Base-by-base conservation (phyloP, 495 filamentous ascomycete species). In the Lasiosphaeria miniovina region DNA sequence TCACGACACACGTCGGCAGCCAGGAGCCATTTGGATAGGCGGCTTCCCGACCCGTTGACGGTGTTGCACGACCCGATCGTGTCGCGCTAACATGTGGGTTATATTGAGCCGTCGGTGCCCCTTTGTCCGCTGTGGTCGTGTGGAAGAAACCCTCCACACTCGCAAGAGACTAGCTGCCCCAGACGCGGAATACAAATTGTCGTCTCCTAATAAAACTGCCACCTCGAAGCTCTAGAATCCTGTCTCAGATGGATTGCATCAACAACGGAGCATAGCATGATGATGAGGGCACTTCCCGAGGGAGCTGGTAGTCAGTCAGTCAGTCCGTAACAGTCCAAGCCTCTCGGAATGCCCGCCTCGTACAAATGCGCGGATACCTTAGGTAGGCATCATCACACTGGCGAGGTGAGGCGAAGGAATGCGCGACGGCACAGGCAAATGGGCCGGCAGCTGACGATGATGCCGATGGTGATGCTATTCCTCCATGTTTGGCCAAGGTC, bases 401-500 rank as follows among this genome's bases (percentile, higher is more conserved):
- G 31, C 36, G 24, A 8, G 15, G 8, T 9, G 32, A 14, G 31
- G 12, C 50, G 43, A 11, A 46, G 43, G 43, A 24, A 46, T 46
- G 5, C 15, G 43, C 43, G 43, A 46, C 43, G 43, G 43, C 43
- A n/a, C 43, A 46, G 43, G 12, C 15, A n/a, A n/a, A 46, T n/a
- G 11, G 43, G 12, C 43, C 24, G 24, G 24, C 24, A 24, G 24
- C 24, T 24, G 24, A 24, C 24, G 14, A 6, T 14, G 33, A n/a
- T 31, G 43, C 15, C 12, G 43, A 46, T n/a, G 43, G 8, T 54
- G 55, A 67, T 31, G 65, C 52, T 61, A 59, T 58, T 64, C 52
- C 48, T 32, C 41, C 38, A 54, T 62, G 61, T 64, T 64, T 64
- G 46, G 40, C 48, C 34, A 52, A 38, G 49, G 54, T 24, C 49